Base-by-base conservation (phyloP, 1,139 yeast species). In the Lodderomyces orthopsilosis region DNA sequence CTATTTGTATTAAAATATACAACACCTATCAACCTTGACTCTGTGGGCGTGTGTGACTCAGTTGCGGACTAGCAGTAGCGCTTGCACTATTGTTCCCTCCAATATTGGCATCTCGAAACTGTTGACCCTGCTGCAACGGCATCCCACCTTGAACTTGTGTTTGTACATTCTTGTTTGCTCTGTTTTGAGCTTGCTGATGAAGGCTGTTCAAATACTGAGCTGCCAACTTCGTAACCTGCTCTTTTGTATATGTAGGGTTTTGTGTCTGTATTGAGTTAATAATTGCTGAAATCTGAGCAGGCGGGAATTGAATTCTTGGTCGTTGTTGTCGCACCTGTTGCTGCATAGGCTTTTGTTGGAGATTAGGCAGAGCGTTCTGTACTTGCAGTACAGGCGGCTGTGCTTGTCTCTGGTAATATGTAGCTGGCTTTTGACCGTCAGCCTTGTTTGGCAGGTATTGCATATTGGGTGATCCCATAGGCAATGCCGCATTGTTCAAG, bases 141-240 rank as follows among this genome's bases (percentile, higher is more conserved):
- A 38, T 19, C 9, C 34, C 34, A 30, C 19, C n/a, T n/a, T 30
- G n/a, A 12, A 5, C 23, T 35, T 37, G 40, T 41, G 39, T 35
- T 45, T 45, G 28, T 30, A 14, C 26, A 38, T 36, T 27, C 27
- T 40, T 37, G 23, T 34, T 28, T 38, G 43, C 38, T 39, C 44
- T 45, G 40, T 50, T 55, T 38, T 47, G 53, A 38, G 52, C 57
- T 38, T 52, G 61, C 38, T 55, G 61, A 41, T 50, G 58, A 40
- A 46, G 53, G 37, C 58, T 41, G 35, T 56, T 43, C 47, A 85
- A 65, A 55, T 83, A 84, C 26, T 83, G 79, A 6, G 86, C 87
- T 0, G 91, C 91, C 48, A 83, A 66, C 52, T 81, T 79, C 0
- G 88, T 81, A 1, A 84, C 90, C 53, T 85, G 89, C 45, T 82